phyloP scores from a whole-genome alignment of 345 rosid species.

The Erysimum cheiranthoides region DNA sequence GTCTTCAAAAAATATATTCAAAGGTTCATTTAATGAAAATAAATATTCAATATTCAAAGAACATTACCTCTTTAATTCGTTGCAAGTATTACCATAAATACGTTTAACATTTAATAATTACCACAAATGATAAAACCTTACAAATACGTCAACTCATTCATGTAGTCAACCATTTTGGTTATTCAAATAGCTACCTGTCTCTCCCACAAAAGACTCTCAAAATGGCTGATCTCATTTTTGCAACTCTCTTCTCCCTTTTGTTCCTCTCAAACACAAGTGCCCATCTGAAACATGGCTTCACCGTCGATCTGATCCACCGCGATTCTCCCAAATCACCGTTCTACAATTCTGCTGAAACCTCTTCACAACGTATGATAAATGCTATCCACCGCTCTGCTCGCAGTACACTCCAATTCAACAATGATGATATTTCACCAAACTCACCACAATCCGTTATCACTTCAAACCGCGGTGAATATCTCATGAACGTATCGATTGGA shows the following conservation, averaged over 20 bases:
- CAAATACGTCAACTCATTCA: not conserved
- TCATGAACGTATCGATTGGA: constrained; percentile 47
- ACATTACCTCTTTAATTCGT: not conserved
- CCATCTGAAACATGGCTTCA: constrained; percentile 27
- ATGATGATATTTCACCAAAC: not conserved
- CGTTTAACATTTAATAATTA: not conserved
- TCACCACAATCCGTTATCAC: constrained; percentile 2
- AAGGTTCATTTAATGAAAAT: not conserved
- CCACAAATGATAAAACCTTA: not conserved
- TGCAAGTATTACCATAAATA: not conserved
- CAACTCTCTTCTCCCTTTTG: constrained; percentile 11
- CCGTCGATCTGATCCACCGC: constrained; percentile 45
- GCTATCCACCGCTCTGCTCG: constrained; percentile 34
- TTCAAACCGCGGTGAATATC: constrained; percentile 28
- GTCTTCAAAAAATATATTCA: no score
- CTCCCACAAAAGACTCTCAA: not conserved
- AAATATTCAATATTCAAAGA: not conserved
- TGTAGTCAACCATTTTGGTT: not conserved
- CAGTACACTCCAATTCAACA: not conserved
- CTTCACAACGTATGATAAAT: constrained; percentile 32
- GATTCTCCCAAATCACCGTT: constrained; percentile 49
- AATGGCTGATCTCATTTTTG: not conserved
- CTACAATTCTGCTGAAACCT: constrained; percentile 27
- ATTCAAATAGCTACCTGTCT: not conserved
- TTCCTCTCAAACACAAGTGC: constrained; percentile 1